Percentiles rank a stretch among this genome's conserved stretches.
Conservation (phyloP, 441 rosid genomes). For the Pelargonium exstipulatum region DNA sequence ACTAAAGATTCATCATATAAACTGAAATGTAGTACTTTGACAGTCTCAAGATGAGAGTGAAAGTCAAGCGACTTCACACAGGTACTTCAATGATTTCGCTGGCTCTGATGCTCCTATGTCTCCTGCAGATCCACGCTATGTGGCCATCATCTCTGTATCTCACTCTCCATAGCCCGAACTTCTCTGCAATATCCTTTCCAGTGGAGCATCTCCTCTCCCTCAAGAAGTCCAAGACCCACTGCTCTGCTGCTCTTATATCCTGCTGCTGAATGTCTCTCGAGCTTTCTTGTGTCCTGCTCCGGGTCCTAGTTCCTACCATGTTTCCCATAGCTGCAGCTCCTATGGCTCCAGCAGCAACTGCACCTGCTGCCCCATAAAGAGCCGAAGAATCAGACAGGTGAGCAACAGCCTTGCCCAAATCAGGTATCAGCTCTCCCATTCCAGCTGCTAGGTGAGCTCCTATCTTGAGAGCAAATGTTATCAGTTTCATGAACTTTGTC, state of each 20-base stretch:
- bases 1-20: background rate
- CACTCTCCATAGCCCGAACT: conserved; percentile 86
- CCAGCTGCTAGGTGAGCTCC: conserved; percentile 93
- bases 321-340: conserved; percentile 60
- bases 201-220: conserved; percentile 73
- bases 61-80: conserved; percentile 30
- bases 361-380: conserved; percentile 74
- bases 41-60: background rate
- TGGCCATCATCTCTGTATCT: conserved; percentile 82
- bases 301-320: conserved; percentile 29
- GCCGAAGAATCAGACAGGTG: conserved; percentile 61
- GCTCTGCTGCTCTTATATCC: conserved; percentile 76
- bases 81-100: conserved; percentile 77
- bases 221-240: conserved; percentile 80
- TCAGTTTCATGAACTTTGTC: conserved; percentile 73
- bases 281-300: conserved; percentile 36
- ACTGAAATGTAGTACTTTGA: too few species aligned
- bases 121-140: conserved; percentile 83
- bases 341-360: conserved; percentile 56
- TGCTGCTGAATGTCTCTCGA: conserved; percentile 47
- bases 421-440: conserved; percentile 92
- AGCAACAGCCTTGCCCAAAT: conserved; percentile 76
- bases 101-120: conserved; percentile 74
- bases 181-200: conserved; percentile 83
- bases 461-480: conserved; percentile 83